Evolutionary conservation across 345 rosid species (phyloP), one percentile per base, ranked within the genome.

Genomic region (Ailanthus altissimus): DNA sequence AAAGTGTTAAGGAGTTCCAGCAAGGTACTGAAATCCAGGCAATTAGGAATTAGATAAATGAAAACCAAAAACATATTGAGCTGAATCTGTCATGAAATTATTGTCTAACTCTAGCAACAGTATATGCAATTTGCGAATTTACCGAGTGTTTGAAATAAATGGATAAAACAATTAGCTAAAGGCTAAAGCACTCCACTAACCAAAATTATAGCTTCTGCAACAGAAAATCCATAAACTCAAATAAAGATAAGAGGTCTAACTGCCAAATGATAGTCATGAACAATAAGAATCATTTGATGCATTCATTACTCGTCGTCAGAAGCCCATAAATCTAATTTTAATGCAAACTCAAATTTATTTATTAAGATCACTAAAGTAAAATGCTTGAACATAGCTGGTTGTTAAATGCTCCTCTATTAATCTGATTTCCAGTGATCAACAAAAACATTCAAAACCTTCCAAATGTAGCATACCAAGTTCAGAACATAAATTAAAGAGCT

Each of bases 21-120:
- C 15, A 78, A 58, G 77, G 42, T 72, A 68, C 87, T 79, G 81
- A 80, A 84, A 77, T 40, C 28, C 74, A 66, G 56, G 46, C 23
- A 62, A 60, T 28, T 53, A 81, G 5, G 59, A 51, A 10, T 67
- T n/a, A 53, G 20, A 46, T 45, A n/a, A 28, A 20, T 60, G 38
- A 58, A 56, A 7, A 21, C 2, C 21, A 70, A 21, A 46, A 45
- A 25, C 20, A 57, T 46, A 26, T 38, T 59, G 49, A 61, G 42
- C 64, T 12, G 8, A 51, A 72, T 32, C 14, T 66, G 20, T 38
- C 63, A 59, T 45, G 46, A 40, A 65, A 18, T 69, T 13, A 28
- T n/a, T 26, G 21, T 2, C 21, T 46, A 25, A 26, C 1, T 25
- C 58, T 14, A 26, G 58, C 8, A 8, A 28, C 14, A 26, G 49